phyloP scores from a whole-genome alignment of 179 eudicot species.

The Vitellaria paradoxa region DNA sequence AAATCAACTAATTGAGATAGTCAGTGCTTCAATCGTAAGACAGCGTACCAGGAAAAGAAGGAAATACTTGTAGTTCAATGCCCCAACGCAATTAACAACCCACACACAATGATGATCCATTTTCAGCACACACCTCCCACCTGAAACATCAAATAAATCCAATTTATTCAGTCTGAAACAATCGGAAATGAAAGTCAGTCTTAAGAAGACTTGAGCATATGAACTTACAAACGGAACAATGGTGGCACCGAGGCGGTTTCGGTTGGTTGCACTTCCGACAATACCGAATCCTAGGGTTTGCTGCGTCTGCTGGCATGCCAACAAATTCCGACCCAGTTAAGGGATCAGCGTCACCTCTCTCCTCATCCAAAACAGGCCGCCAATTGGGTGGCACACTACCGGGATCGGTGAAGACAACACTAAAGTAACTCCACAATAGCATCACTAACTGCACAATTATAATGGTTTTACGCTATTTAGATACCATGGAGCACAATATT shows the following conservation, averaged over 20 bases:
- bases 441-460: constrained; percentile 66
- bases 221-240: constrained; percentile 97
- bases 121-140: constrained; percentile 91
- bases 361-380: constrained; percentile 85
- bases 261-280: constrained; percentile 93
- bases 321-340: constrained; percentile 55
- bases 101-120: constrained; percentile 99
- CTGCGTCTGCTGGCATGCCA: constrained; percentile 40
- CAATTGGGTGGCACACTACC: constrained; percentile 90
- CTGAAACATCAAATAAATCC: constrained; percentile 38
- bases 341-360: constrained; percentile 77
- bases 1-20: background rate
- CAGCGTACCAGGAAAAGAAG: constrained; percentile 90
- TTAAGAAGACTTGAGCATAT: background rate
- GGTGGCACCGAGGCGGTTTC: constrained; percentile 98
- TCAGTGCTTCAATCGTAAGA: background rate
- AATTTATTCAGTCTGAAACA: constrained; percentile 2
- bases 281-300: constrained; percentile 58
- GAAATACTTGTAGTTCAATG: constrained; percentile 93
- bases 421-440: constrained; percentile 96
- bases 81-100: constrained; percentile 99
- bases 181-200: background rate
- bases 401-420: constrained; percentile 93
- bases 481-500: too few species aligned
- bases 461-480: background rate